Conservation (phyloP, 2,329 filamentous ascomycete genomes). For the Aspergillus ochraceoroseus region DNA sequence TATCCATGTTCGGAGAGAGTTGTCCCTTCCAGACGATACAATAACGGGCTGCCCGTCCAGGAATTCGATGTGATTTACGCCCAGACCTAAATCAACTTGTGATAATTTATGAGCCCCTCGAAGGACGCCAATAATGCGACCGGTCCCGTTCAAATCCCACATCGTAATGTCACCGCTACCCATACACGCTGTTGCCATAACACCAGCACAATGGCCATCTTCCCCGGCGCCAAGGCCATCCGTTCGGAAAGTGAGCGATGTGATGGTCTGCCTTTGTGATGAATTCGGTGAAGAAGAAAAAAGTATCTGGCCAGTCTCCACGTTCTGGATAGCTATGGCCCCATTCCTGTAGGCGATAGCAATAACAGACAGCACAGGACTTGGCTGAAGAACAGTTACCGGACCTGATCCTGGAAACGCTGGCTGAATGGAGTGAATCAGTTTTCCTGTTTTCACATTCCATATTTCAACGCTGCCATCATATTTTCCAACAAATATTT, state of each 20-base stretch:
- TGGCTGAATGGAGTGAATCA: conserved; percentile 84
- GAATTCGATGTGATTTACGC: conserved; percentile 84
- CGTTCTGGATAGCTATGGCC: conserved; percentile 71
- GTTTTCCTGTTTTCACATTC: conserved; percentile 88
- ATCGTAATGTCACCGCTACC: conserved; percentile 84
- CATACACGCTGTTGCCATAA: conserved; percentile 85
- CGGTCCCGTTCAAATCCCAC: conserved; percentile 90
- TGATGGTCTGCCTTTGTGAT: conserved; percentile 60
- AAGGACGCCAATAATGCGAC: conserved; percentile 78
- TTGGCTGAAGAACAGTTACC: conserved; percentile 81
- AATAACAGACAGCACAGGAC: conserved; percentile 76
- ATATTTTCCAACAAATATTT: conserved; percentile 79
- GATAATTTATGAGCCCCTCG: conserved; percentile 72
- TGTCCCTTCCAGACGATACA: conserved; percentile 85
- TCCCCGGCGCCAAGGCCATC: conserved; percentile 84
- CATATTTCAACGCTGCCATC: conserved; percentile 94
- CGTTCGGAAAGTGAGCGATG: conserved; percentile 81
- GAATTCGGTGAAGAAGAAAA: conserved; percentile 64
- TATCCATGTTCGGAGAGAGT: conserved; percentile 92
- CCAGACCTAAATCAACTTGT: conserved; percentile 57
- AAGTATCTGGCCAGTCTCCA: conserved; percentile 69
- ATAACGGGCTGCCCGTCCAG: conserved; percentile 83
- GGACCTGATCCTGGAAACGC: conserved; percentile 66
- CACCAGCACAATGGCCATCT: conserved; percentile 76
- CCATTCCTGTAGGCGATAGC: conserved; percentile 84